phyloP scores from a whole-genome alignment of 2,329 filamentous ascomycete species.

The Fusarium subtropicale region DNA sequence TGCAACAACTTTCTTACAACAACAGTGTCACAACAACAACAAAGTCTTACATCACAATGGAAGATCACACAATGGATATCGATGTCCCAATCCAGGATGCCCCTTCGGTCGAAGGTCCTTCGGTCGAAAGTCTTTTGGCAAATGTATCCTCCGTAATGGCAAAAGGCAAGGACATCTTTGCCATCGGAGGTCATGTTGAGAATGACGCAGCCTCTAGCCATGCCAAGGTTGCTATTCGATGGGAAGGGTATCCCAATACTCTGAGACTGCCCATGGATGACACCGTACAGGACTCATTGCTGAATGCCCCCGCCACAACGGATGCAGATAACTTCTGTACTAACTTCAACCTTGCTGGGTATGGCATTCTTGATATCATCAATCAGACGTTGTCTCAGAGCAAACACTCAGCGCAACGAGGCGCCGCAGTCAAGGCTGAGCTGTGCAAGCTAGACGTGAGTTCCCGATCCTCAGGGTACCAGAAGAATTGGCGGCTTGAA shows the following conservation, averaged over 20 bases:
- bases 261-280: background rate
- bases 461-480: background rate
- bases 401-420: slow-evolving; percentile 6
- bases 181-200: slow-evolving; percentile 10
- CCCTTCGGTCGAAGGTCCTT: background rate
- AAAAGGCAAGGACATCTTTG: slow-evolving; percentile 16
- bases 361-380: slow-evolving; percentile 64
- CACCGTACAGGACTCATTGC: background rate
- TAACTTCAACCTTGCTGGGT: slow-evolving; percentile 63
- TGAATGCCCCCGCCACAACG: slow-evolving; percentile 58
- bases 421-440: slow-evolving; percentile 61
- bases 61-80: too few relatives aligned
- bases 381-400: slow-evolving; percentile 58
- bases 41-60: too few relatives aligned
- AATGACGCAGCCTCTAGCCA: rapidly evolving
- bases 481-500: too few relatives aligned
- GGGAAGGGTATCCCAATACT: background rate
- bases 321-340: slow-evolving; percentile 59
- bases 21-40: too few relatives aligned
- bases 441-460: slow-evolving; percentile 68
- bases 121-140: background rate
- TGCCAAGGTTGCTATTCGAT: background rate
- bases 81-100: too few relatives aligned
- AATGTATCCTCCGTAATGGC: background rate
- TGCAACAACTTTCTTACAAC: too few relatives aligned